Evolutionary conservation across 306 rosid genomes (phyloP).

Genomic region (Lathyrus oleraceus): DNA sequence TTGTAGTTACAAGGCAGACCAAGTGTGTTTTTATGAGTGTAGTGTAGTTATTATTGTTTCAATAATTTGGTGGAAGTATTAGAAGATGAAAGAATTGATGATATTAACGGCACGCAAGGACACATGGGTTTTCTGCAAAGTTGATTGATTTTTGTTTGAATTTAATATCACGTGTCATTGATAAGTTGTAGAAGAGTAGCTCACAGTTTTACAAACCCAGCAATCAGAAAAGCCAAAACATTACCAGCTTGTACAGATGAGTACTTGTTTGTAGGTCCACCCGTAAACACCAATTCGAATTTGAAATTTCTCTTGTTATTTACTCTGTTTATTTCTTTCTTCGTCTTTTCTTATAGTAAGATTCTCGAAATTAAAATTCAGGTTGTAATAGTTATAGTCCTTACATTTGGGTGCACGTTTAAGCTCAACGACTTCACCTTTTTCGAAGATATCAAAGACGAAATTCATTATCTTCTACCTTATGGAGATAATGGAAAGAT

Average conservation of each 20-base stretch:
- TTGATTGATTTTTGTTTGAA: not conserved
- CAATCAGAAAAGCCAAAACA: constrained; percentile 54
- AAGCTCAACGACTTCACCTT: too few species aligned
- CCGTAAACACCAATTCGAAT: not conserved
- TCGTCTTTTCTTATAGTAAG: too few species aligned
- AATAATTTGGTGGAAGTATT: not conserved
- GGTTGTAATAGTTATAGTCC: too few species aligned
- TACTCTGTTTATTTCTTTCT: not conserved
- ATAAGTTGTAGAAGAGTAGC: not conserved
- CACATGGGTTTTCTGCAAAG: constrained; percentile 52
- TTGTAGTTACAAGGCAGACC: not conserved
- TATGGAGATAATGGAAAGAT: too few species aligned
- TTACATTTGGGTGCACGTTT: too few species aligned
- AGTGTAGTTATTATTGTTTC: not conserved
- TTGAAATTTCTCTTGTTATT: too few species aligned
- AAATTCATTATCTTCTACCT: too few species aligned
- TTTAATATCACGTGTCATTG: not conserved
- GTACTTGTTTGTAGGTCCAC: constrained; percentile 22
- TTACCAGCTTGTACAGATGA: constrained; percentile 57
- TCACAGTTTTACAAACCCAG: constrained; percentile 51
- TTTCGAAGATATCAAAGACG: too few species aligned
- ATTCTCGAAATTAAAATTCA: too few species aligned
- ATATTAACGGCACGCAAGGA: constrained; percentile 12
- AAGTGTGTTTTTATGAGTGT: not conserved
- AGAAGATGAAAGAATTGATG: not conserved